Percentiles rank a stretch among this genome's conserved stretches.
phyloP scores from a whole-genome alignment of 495 filamentous ascomycete genomes.

The Friedmanniomyces endolithicus region DNA sequence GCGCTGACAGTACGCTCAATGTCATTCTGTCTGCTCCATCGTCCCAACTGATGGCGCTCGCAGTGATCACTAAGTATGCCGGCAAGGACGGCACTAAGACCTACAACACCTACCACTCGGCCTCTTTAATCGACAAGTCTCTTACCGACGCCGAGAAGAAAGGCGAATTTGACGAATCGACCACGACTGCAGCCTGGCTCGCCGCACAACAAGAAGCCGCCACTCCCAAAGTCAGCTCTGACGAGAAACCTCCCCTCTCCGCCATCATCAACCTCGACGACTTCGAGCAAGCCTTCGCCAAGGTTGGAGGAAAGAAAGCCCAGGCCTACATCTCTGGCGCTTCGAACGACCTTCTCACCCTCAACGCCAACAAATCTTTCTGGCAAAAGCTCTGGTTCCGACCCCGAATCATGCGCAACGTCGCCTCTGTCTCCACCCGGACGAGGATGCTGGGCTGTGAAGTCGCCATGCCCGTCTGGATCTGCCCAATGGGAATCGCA shows the following conservation, averaged over 20 bases:
- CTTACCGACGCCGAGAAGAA: slow-evolving; percentile 15
- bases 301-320: slow-evolving; percentile 53
- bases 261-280: slow-evolving; percentile 53
- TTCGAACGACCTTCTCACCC: slow-evolving; percentile 63
- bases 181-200: slow-evolving; percentile 16
- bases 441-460: slow-evolving; percentile 51
- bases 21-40: no score
- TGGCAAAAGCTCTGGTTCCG: slow-evolving; percentile 60
- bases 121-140: slow-evolving; percentile 12
- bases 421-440: slow-evolving; percentile 42
- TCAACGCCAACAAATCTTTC: slow-evolving; percentile 41
- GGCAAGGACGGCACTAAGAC: slow-evolving; percentile 21
- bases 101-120: slow-evolving; percentile 20
- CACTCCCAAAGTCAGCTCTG: slow-evolving; percentile 20
- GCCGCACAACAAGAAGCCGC: slow-evolving; percentile 16
- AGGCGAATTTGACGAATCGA: slow-evolving; percentile 18
- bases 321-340: slow-evolving; percentile 78
- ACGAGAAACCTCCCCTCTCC: slow-evolving; percentile 52
- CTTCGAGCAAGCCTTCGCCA: slow-evolving; percentile 53
- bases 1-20: slow-evolving; percentile 14
- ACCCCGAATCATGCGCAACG: slow-evolving; percentile 60
- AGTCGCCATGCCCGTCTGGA: slow-evolving; percentile 52
- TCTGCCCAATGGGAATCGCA: slow-evolving; percentile 64
- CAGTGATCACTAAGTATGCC: slow-evolving; percentile 21
- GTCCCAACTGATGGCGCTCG: not conserved